phyloP scores from a whole-genome alignment of 108 stramenopile genomes.

The Nannochloropsis oceanica region DNA sequence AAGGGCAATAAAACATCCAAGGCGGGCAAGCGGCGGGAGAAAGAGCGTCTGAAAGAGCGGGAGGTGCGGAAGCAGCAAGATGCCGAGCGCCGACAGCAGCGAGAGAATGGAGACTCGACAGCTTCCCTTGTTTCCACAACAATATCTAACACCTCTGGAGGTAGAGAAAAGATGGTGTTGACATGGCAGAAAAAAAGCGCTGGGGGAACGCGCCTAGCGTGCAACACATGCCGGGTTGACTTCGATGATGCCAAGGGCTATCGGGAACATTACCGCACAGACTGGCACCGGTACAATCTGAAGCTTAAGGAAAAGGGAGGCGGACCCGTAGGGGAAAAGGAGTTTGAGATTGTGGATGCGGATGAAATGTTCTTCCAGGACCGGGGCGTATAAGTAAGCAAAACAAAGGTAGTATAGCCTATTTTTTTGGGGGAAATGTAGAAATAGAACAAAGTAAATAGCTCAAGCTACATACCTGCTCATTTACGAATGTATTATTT shows the following conservation, averaged over 20 bases:
- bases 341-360: slow-evolving; percentile 19
- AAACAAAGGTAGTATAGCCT: neutral
- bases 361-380: slow-evolving; percentile 15
- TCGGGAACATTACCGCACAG: slow-evolving; percentile 72
- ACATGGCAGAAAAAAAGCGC: neutral
- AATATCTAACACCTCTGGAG: neutral
- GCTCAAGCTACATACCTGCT: neutral
- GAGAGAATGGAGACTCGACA: neutral
- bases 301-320: slow-evolving; percentile 61
- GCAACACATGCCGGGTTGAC: slow-evolving; percentile 14
- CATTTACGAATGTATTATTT: too few relatives aligned
- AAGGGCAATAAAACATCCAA: slow-evolving; percentile 1
- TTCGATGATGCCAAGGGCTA: slow-evolving; percentile 36
- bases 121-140: neutral
- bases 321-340: slow-evolving; percentile 5
- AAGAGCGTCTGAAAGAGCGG: slow-evolving; percentile 9
- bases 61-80: neutral
- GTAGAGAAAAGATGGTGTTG: neutral
- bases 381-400: neutral
- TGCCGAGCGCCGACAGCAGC: neutral
- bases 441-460: neutral
- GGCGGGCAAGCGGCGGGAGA: slow-evolving; percentile 13
- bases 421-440: neutral
- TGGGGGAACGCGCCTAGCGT: neutral
- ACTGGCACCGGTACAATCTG: slow-evolving; percentile 89